Evolutionary conservation across 495 filamentous ascomycete species (phyloP).

Genomic region (Chaetomium cochliodes): DNA sequence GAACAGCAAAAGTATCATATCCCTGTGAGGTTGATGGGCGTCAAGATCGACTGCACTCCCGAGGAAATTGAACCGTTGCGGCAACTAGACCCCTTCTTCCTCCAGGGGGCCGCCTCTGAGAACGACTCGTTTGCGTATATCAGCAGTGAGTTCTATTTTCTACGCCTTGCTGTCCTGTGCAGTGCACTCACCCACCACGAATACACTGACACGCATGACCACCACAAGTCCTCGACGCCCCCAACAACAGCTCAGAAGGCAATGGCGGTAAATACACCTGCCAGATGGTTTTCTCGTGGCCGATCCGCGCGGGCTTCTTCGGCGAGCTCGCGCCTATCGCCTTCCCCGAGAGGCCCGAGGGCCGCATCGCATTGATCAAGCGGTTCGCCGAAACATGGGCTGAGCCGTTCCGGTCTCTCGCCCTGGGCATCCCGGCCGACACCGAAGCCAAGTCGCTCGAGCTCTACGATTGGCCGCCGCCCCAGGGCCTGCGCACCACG

Average conservation of each 20-base stretch:
- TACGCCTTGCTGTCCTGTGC: background rate
- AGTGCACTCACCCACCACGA: background rate
- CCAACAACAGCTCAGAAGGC: constrained; percentile 23
- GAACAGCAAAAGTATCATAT: constrained; percentile 25
- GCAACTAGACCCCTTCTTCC: constrained; percentile 58
- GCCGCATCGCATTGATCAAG: constrained; percentile 53
- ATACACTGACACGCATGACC: background rate
- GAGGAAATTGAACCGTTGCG: constrained; percentile 34
- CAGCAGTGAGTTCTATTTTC: constrained; percentile 30
- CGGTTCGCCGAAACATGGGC: constrained; percentile 53
- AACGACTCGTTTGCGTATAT: constrained; percentile 51
- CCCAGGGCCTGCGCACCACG: constrained; percentile 26
- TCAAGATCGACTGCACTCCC: constrained; percentile 32
- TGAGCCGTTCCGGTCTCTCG: constrained; percentile 53
- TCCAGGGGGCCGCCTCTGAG: constrained; percentile 58
- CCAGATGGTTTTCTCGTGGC: constrained; percentile 57
- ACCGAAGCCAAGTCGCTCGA: constrained; percentile 51
- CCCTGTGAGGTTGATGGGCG: constrained; percentile 35
- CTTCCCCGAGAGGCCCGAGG: constrained; percentile 43
- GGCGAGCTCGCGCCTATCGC: constrained; percentile 27
- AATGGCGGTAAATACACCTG: constrained; percentile 32
- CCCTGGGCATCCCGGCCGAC: constrained; percentile 47
- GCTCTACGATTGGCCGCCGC: constrained; percentile 56
- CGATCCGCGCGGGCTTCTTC: constrained; percentile 35
- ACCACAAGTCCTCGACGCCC: constrained; percentile 36